Conservation (phyloP, 352 stramenopile genomes). For the Globisporangium orthogonon region DNA sequence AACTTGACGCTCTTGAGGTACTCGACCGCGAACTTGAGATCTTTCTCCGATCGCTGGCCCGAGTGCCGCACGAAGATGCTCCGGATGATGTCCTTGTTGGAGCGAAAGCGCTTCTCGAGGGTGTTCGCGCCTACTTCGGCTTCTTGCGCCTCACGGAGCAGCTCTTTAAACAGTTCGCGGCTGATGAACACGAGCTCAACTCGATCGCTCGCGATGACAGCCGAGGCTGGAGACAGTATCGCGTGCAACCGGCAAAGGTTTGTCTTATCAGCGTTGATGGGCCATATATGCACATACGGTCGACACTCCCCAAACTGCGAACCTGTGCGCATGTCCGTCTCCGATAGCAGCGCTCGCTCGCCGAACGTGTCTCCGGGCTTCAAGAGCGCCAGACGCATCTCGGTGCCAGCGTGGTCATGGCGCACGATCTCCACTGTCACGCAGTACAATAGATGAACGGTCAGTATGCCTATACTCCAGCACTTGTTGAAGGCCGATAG, state of each 20-base stretch:
- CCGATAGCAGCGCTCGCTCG: constrained; percentile 60
- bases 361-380: constrained; percentile 67
- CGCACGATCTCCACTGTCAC: constrained; percentile 51
- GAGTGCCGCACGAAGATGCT: constrained; percentile 77
- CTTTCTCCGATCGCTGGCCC: constrained; percentile 66
- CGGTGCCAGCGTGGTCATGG: constrained; percentile 14
- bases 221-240: constrained; percentile 29
- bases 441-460: not conserved
- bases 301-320: not conserved
- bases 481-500: not conserved
- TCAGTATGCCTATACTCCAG: not conserved
- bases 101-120: constrained; percentile 76
- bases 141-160: constrained; percentile 59
- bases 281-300: not conserved
- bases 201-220: constrained; percentile 35
- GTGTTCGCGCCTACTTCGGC: constrained; percentile 25
- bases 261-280: not conserved
- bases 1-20: constrained; percentile 87
- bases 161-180: constrained; percentile 52
- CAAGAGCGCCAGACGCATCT: constrained; percentile 38
- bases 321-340: constrained; percentile 56
- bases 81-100: constrained; percentile 84
- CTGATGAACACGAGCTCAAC: constrained; percentile 71
- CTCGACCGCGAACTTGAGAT: constrained; percentile 81
- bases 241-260: not conserved